Conservation (phyloP, 768 basidiomycete genomes). For the Hericium coralloides region DNA sequence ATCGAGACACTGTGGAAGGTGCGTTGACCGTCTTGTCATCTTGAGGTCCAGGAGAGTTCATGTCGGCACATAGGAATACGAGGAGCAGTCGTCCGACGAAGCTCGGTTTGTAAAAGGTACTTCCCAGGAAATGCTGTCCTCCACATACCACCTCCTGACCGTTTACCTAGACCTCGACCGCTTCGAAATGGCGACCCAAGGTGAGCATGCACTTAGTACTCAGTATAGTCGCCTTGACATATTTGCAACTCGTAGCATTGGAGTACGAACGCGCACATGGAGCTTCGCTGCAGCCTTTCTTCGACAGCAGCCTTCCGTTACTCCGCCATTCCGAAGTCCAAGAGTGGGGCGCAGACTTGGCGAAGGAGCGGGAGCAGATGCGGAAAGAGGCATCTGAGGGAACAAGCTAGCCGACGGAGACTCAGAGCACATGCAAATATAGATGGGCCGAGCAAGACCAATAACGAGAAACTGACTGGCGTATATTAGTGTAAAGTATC, state of each 20-base stretch:
- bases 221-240: neutral
- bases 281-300: slow-evolving; percentile 60
- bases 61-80: slow-evolving; percentile 58
- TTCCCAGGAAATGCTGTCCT: neutral
- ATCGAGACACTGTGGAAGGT: slow-evolving; percentile 71
- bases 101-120: slow-evolving; percentile 82
- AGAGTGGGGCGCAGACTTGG: slow-evolving; percentile 56
- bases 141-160: neutral
- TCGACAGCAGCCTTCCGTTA: slow-evolving; percentile 68
- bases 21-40: slow-evolving; percentile 7
- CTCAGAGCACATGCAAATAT: no score
- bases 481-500: neutral
- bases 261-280: slow-evolving; percentile 61
- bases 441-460: no score
- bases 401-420: no score
- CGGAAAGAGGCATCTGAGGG: neutral
- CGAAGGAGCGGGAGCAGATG: slow-evolving; percentile 34
- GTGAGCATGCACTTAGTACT: slow-evolving; percentile 22
- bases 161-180: slow-evolving; percentile 61
- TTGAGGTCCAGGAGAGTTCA: neutral
- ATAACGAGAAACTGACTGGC: no score
- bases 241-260: slow-evolving; percentile 33
- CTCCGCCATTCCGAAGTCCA: slow-evolving; percentile 66
- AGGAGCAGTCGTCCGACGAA: slow-evolving; percentile 61
- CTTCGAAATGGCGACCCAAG: slow-evolving; percentile 85